Conservation (phyloP, 2,329 filamentous ascomycete species). For the Neopestalotiopsis sp. region DNA sequence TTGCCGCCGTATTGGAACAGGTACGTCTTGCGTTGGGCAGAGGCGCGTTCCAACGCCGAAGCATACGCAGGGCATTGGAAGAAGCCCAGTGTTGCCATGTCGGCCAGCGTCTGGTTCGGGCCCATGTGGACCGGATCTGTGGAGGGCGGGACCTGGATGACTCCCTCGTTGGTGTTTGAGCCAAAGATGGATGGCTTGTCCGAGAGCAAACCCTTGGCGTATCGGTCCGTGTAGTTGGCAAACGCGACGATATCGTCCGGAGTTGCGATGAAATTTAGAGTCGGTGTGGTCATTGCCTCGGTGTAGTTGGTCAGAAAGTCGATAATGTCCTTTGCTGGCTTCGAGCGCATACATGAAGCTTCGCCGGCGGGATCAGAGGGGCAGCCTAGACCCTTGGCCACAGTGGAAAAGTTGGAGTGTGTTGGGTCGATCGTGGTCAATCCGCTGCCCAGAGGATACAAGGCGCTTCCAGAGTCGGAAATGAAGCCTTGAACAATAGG, state of each 20-base stretch:
- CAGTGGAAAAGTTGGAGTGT: not conserved
- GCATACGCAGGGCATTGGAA: not conserved
- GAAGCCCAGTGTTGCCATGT: not conserved
- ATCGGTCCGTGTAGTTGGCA: conserved; percentile 14
- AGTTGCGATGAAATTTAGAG: not conserved
- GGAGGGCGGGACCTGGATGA: not conserved
- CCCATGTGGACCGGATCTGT: not conserved
- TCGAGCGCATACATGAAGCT: not conserved
- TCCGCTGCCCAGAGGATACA: not conserved
- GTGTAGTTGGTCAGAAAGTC: not conserved
- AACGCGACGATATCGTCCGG: conserved; percentile 4
- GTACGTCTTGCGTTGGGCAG: conserved; percentile 24
- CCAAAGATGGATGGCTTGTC: conserved; percentile 3
- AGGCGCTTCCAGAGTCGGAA: not conserved
- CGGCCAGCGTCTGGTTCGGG: not conserved
- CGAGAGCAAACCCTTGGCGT: not conserved
- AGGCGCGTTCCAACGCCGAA: not conserved
- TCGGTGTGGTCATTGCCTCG: not conserved
- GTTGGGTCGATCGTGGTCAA: not conserved
- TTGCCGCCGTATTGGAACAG: conserved; percentile 36
- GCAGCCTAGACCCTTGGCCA: conserved; percentile 4
- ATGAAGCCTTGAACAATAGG: conserved; percentile 10
- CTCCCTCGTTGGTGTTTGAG: not conserved
- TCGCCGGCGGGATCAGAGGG: not conserved
- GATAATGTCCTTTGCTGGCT: not conserved